phyloP scores from a whole-genome alignment of 177 flowering plant genomes.

The Vitis hybrid region DNA sequence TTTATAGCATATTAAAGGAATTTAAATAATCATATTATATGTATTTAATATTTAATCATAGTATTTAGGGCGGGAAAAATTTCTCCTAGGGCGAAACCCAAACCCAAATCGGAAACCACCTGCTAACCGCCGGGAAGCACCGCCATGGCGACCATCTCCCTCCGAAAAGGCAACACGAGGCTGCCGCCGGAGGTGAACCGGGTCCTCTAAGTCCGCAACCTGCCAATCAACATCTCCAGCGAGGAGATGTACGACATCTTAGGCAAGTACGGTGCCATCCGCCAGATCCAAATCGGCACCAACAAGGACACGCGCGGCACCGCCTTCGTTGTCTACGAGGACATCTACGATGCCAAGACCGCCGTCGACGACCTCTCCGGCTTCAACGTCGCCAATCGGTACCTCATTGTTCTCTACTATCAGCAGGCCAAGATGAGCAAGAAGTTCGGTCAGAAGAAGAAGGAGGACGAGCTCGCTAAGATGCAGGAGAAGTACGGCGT shows the following conservation, averaged over 20 bases:
- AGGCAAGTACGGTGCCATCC: constrained; percentile 94
- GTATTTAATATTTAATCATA: too few species aligned
- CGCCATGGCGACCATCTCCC: constrained; percentile 65
- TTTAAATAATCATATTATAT: too few species aligned
- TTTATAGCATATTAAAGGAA: too few species aligned
- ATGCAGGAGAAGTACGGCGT: constrained; percentile 96
- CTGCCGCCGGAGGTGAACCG: constrained; percentile 94
- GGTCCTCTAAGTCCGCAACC: constrained; percentile 83
- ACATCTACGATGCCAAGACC: constrained; percentile 94
- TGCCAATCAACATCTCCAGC: constrained; percentile 93
- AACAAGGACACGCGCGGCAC: constrained; percentile 94
- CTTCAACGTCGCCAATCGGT: constrained; percentile 93
- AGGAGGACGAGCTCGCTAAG: constrained; percentile 79
- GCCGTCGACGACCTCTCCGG: constrained; percentile 96
- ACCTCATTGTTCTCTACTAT: constrained; percentile 85
- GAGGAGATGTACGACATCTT: constrained; percentile 99
- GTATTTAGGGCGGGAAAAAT: too few species aligned
- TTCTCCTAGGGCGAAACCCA: too few species aligned
- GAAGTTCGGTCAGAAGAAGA: constrained; percentile 90
- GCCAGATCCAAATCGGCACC: constrained; percentile 85
- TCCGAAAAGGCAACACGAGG: constrained; percentile 87
- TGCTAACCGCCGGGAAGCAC: too few species aligned
- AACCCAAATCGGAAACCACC: background rate
- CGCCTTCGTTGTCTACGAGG: constrained; percentile 97
- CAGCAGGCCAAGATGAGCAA: constrained; percentile 99